phyloP scores from a whole-genome alignment of 1,284 basidiomycete species.

The Ceratobasidium sp. region DNA sequence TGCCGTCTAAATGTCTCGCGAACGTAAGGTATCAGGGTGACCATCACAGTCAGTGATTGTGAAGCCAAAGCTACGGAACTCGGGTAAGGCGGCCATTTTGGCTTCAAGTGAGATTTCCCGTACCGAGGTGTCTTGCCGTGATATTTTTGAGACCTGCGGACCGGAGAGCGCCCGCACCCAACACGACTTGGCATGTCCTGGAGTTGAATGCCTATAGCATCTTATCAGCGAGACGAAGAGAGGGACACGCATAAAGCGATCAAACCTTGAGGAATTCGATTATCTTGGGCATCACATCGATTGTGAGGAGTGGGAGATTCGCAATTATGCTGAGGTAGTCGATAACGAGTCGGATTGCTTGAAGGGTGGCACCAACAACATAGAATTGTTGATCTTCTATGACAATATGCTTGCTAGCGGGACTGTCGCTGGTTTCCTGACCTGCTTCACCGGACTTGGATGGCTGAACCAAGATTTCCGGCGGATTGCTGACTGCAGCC shows the following conservation, averaged over 20 bases:
- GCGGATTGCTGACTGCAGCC: slow-evolving; percentile 81
- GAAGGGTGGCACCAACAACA: slow-evolving; percentile 84
- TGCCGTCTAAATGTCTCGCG: slow-evolving; percentile 93
- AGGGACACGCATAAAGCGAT: neutral
- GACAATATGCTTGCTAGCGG: slow-evolving; percentile 70
- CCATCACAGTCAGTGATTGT: slow-evolving; percentile 92
- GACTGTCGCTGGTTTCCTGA: neutral
- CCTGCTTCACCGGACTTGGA: slow-evolving; percentile 28
- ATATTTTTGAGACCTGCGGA: slow-evolving; percentile 98
- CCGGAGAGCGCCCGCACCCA: slow-evolving; percentile 97
- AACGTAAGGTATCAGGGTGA: slow-evolving; percentile 94
- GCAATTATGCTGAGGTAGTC: slow-evolving; percentile 91
- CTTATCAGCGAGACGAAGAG: slow-evolving; percentile 1
- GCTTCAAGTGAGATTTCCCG: slow-evolving; percentile 43
- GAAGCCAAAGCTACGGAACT: slow-evolving; percentile 79
- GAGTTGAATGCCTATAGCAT: slow-evolving; percentile 86
- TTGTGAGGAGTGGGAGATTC: slow-evolving; percentile 87
- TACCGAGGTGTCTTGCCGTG: slow-evolving; percentile 95
- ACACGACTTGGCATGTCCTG: slow-evolving; percentile 95
- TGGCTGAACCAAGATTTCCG: slow-evolving; percentile 61
- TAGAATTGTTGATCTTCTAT: slow-evolving; percentile 87
- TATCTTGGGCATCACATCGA: slow-evolving; percentile 90
- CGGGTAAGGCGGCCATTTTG: neutral
- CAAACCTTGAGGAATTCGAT: slow-evolving; percentile 90
- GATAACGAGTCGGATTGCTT: slow-evolving; percentile 74